A percentile compares a stretch with the other conserved stretches of the same genome.
These are phyloP conservation scores for Suillus weaverae DNA, from an alignment of 768 basidiomycete species.

Conservation along the genomic window DNA sequence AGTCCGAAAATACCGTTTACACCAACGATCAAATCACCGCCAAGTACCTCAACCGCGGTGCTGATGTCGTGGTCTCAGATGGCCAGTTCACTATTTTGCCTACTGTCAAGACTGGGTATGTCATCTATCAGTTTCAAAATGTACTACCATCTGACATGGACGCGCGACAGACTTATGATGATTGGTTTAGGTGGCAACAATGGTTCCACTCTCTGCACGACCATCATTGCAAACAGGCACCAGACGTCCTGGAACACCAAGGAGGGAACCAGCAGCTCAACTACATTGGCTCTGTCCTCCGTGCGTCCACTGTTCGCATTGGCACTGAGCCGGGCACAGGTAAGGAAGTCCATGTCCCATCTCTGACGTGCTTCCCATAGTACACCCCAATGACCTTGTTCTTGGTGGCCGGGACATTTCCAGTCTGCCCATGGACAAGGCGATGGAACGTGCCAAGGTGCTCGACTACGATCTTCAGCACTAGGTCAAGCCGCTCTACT, in stretches of 20 bases:
- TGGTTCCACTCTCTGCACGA: constrained; percentile 90
- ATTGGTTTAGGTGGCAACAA: constrained; percentile 98
- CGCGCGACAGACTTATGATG: constrained; percentile 78
- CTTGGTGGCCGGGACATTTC: constrained; percentile 96
- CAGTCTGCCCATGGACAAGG: constrained; percentile 76
- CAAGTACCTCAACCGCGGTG: constrained; percentile 79
- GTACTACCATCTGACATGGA: constrained; percentile 8
- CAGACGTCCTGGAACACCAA: constrained; percentile 95
- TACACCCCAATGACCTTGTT: constrained; percentile 96
- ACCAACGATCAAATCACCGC: constrained; percentile 81
- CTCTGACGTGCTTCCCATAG: constrained; percentile 93
- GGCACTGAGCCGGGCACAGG: constrained; percentile 77
- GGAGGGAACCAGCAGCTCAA: constrained; percentile 88
- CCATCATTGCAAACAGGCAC: constrained; percentile 94
- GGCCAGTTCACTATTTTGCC: constrained; percentile 82
- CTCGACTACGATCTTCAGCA: constrained; percentile 96
- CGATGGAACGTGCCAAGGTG: constrained; percentile 91
- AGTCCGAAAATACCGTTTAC: constrained; percentile 80
- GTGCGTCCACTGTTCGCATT: constrained; percentile 92
- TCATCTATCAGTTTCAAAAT: constrained; percentile 19
- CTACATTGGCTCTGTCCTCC: constrained; percentile 95
- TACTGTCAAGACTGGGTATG: constrained; percentile 89
- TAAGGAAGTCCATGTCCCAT: constrained; percentile 93
- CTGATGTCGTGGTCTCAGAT: constrained; percentile 64
- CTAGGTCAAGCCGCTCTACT: constrained; percentile 92